Base-by-base conservation (phyloP, 2,329 filamentous ascomycete species). In the Ascochyta koolunga region DNA sequence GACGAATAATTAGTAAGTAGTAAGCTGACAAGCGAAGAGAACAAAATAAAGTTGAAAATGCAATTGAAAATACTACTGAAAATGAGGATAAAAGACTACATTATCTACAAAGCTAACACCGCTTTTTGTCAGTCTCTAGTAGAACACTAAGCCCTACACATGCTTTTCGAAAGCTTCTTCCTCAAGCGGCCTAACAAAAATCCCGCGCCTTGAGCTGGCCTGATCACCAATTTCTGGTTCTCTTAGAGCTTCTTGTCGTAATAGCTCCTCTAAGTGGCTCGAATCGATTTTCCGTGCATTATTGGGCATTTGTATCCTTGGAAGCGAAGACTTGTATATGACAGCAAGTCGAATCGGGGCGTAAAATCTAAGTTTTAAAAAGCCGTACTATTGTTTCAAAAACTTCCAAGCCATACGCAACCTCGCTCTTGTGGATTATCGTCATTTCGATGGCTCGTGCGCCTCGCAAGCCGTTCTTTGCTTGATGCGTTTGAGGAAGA, bases 131-230 rank as follows among this genome's bases (percentile, higher is more conserved):
- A 11, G 27, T 5, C 22, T 38, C 46, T 47, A 56, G 24, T 50
- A 53, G 19, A 9, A 38, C 29, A 54, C 40, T 37, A 59, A 53
- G 29, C 52, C 37, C 19, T 48, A n/a, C 11, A 56, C 33, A 56
- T 56, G 53, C 29, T 32, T 44, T 19, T 38, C 29, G 32, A 51
- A 59, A 37, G 41, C 53, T 42, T 29, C 53, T 41, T 54, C 46
- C n/a, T 38, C n/a, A 16, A 59, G 49, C 32, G 53, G 49, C 38
- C 49, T 50, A 7, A 54, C 11, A 16, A 54, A 59, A 35, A 50
- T 38, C 11, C 52, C 44, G 21, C 39, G 6, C 22, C 13, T 4
- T 13, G 10, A 25, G 16, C 39, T 39, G 16, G 18, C 27, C 40
- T 50, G 16, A 29, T 29, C 27, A 13, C 13, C 10, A 29, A 13